Base-by-base conservation (phyloP, 2,329 filamentous ascomycete species). In the Colletotrichum brevisporum region DNA sequence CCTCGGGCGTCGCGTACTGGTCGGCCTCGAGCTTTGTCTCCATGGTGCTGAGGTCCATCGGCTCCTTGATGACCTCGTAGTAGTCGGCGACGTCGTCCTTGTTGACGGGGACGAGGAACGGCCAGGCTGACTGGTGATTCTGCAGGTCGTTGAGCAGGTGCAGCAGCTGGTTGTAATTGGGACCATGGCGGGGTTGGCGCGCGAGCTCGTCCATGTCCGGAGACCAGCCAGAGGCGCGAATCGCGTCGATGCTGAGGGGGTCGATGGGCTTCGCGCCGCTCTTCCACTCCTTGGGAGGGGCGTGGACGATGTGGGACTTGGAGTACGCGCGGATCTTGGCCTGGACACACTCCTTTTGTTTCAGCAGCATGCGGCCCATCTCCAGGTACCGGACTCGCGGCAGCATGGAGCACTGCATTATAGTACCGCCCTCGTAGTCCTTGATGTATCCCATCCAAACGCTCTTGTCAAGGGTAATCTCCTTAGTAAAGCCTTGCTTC, bases 361-460 rank as follows among this genome's bases (percentile, higher is more conserved):
- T 98, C 55, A 97, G 88, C 2, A 99, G 87, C 94, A 99, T 97
- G 71, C 95, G 92, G 3, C 94, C 93, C 76, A 91, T 90, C 80
- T 99, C 95, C 6, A 99, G 90, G 80, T 99, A 99, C 57, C 96
- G 92, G 63, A 98, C 94, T 71, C 92, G 93, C 8, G 95, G 95
- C 21, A 99, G 88, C 96, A 99, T 98, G 60, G 92, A 94, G 77
- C 96, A 99, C 83, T 99, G 96, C 96, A 99, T 99, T 71, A 99
- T 97, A 0, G 96, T 99, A 67, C 96, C 96, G 67, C 96, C 96
- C 81, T 99, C 96, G 79, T 99, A 99, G 79, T 99, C 96, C 79
- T 99, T 99, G 84, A 99, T 99, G 76, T 98, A 99, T 3, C 96
- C 96, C 96, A 98, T 98, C 96, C 96, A 99, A 4, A 94, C 91